Evolutionary conservation across 139 green algal genomes (phyloP).

Genomic region (Chlamydomonas incerta): DNA sequence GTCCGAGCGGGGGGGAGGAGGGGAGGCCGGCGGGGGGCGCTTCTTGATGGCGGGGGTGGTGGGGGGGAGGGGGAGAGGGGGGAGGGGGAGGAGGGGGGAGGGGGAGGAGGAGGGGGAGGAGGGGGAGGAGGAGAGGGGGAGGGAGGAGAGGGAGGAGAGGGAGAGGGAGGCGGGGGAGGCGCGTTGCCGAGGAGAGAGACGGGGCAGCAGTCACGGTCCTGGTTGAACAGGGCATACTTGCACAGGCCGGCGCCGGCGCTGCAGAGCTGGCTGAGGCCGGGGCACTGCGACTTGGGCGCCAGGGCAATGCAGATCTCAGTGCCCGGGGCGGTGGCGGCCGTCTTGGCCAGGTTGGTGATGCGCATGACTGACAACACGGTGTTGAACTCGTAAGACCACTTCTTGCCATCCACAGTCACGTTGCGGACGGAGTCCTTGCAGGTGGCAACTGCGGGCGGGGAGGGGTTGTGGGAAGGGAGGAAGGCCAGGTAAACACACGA

Average conservation of each 20-base stretch:
- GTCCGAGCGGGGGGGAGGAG: background rate
- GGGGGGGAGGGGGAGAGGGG: too few relatives aligned
- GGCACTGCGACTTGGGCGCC: background rate
- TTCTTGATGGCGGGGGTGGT: background rate
- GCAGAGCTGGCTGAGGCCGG: slow-evolving; percentile 14
- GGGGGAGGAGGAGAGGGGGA: background rate
- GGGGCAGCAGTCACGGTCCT: slow-evolving; percentile 39
- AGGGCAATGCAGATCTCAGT: slow-evolving; percentile 36
- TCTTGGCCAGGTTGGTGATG: background rate
- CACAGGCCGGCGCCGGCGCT: background rate
- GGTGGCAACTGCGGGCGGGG: background rate
- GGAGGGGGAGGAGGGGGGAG: background rate
- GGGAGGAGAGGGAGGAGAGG: background rate
- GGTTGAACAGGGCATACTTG: slow-evolving; percentile 34
- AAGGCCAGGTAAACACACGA: too few relatives aligned
- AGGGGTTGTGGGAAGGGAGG: background rate
- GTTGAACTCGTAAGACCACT: slow-evolving; percentile 39
- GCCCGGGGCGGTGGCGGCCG: background rate
- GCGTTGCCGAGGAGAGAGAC: background rate
- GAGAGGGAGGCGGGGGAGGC: slow-evolving; percentile 5
- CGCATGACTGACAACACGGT: slow-evolving; percentile 9
- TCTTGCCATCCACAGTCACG: slow-evolving; percentile 15
- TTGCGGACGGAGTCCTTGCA: slow-evolving; percentile 27
- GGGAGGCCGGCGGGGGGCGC: background rate
- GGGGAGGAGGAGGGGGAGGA: background rate